Percentiles rank a stretch among this genome's conserved stretches.
These are phyloP conservation scores for Dothideomycetes sp. DNA, from an alignment of 2,329 filamentous ascomycete genomes.

Conservation along the genomic window DNA sequence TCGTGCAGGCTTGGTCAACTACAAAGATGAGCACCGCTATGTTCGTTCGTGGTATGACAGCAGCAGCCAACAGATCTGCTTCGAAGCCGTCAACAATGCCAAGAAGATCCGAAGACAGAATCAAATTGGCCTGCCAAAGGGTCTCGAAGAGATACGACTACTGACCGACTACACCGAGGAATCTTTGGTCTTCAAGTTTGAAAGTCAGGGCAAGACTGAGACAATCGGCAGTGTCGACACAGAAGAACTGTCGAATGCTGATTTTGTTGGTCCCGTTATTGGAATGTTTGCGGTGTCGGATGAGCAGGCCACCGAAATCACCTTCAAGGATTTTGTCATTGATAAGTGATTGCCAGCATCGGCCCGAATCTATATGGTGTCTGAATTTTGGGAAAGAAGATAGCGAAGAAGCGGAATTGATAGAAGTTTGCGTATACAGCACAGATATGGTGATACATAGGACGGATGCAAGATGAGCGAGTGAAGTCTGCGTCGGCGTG, in stretches of 20 bases:
- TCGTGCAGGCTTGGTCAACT: slow-evolving; percentile 1
- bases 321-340: neutral
- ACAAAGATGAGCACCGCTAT: slow-evolving; percentile 7
- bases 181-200: neutral
- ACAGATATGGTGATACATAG: too few relatives aligned
- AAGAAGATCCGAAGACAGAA: neutral
- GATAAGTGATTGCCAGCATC: neutral
- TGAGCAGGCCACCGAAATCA: neutral
- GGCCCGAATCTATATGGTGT: too few relatives aligned
- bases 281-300: neutral
- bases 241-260: slow-evolving; percentile 4
- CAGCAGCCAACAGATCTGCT: neutral
- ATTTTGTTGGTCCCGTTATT: slow-evolving; percentile 6
- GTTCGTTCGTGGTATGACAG: neutral
- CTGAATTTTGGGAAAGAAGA: too few relatives aligned
- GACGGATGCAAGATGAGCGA: too few relatives aligned
- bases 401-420: too few relatives aligned
- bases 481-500: too few relatives aligned
- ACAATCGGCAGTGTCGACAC: slow-evolving; percentile 1
- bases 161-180: neutral
- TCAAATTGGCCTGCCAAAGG: neutral
- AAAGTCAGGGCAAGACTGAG: neutral
- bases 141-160: neutral
- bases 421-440: too few relatives aligned
- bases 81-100: slow-evolving; percentile 3